Evolutionary conservation across 1,284 basidiomycete genomes (phyloP).

Genomic region (Heterobasidion irregulare): DNA sequence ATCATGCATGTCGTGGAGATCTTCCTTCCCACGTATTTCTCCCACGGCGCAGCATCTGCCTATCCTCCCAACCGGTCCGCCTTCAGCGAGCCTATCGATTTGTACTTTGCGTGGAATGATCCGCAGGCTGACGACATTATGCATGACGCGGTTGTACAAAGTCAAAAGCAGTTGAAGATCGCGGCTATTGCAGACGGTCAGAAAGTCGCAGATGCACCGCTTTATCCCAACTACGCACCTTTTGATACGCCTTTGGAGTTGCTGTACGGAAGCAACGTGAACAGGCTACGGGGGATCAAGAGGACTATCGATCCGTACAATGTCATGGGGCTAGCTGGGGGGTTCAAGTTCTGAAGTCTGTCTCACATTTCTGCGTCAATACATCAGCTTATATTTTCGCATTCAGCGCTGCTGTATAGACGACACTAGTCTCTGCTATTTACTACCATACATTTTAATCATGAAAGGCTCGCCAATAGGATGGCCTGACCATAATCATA

Average conservation of each 20-base stretch:
- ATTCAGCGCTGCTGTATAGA: no score
- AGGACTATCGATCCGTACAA: slow-evolving; percentile 12
- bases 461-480: no score
- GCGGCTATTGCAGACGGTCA: slow-evolving; percentile 15
- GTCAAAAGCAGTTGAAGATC: not conserved
- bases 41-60: slow-evolving; percentile 10
- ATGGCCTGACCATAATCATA: no score
- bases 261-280: slow-evolving; percentile 15
- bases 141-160: slow-evolving; percentile 7
- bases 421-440: no score
- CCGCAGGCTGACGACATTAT: slow-evolving; percentile 6
- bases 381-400: no score
- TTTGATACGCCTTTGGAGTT: slow-evolving; percentile 13
- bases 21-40: slow-evolving; percentile 5
- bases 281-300: slow-evolving; percentile 12
- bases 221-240: slow-evolving; percentile 22
- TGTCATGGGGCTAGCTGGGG: slow-evolving; percentile 16
- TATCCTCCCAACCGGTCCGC: slow-evolving; percentile 13
- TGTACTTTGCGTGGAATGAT: slow-evolving; percentile 10
- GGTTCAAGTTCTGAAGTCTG: slow-evolving; percentile 14
- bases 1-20: slow-evolving; percentile 7
- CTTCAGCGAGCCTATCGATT: slow-evolving; percentile 9
- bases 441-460: no score
- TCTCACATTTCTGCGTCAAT: not conserved
- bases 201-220: slow-evolving; percentile 13